These are phyloP conservation scores for Lumnitzera littorea DNA, from an alignment of 345 rosid genomes.

Conservation along the genomic window DNA sequence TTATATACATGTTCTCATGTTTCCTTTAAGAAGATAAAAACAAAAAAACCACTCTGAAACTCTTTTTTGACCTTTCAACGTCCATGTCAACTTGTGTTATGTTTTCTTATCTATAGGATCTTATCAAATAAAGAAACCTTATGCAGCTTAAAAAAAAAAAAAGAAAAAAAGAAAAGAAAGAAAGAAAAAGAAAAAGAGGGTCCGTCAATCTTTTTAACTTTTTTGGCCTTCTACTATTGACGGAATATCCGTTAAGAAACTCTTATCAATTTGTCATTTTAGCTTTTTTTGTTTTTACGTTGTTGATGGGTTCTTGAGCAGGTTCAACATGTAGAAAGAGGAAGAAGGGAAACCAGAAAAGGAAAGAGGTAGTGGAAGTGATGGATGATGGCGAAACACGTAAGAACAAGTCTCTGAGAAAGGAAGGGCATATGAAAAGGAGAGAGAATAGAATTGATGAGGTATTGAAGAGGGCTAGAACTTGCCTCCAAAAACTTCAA, in stretches of 20 bases:
- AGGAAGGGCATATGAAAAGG: not conserved
- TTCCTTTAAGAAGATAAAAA: not conserved
- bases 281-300: not conserved
- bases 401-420: not conserved
- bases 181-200: no score
- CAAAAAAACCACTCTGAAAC: no score
- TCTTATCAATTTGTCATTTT: not conserved
- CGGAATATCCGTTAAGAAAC: no score
- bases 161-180: no score
- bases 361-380: not conserved
- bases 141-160: no score
- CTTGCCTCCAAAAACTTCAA: conserved; percentile 1
- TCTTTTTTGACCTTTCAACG: no score
- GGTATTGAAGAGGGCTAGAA: not conserved
- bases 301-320: not conserved
- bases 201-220: no score
- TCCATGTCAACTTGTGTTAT: no score
- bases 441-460: conserved; percentile 8
- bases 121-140: no score
- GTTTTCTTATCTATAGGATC: no score
- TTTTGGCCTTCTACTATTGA: not conserved
- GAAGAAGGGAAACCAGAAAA: not conserved
- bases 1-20: no score
- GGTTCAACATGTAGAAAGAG: conserved; percentile 8
- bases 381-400: not conserved